phyloP scores from a whole-genome alignment of 1,284 basidiomycete genomes.

The Ustilago nuda region DNA sequence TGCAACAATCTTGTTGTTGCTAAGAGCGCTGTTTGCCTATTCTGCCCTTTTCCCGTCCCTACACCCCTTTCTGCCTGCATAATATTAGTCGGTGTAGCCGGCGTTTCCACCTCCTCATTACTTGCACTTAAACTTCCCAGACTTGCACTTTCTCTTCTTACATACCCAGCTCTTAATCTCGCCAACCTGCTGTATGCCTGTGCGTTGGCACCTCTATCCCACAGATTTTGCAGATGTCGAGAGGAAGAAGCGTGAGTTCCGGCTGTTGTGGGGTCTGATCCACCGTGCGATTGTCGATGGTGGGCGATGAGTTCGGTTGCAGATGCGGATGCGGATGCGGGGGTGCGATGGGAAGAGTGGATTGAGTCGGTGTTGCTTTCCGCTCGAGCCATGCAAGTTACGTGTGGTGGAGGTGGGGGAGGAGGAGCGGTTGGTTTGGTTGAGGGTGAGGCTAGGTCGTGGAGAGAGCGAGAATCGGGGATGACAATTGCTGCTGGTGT shows the following conservation, averaged over 20 bases:
- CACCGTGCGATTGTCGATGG: constrained; percentile 49
- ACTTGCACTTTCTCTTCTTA: constrained; percentile 7
- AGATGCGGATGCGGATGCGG: background rate
- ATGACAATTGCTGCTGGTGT: constrained; percentile 20
- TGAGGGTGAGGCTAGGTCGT: constrained; percentile 11
- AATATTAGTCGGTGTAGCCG: constrained; percentile 2
- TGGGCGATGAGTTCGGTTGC: constrained; percentile 30
- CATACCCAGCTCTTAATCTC: constrained; percentile 30
- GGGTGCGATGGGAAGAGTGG: background rate
- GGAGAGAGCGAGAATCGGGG: constrained; percentile 23
- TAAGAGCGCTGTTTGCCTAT: background rate
- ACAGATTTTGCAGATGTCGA: constrained; percentile 27
- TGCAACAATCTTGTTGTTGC: background rate
- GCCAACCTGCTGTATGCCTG: constrained; percentile 30
- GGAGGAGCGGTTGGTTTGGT: background rate
- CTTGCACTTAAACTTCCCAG: background rate
- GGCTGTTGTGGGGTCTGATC: constrained; percentile 48
- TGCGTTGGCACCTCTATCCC: constrained; percentile 32
- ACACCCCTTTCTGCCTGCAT: too few relatives aligned
- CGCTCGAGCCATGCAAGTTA: constrained; percentile 20
- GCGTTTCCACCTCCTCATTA: background rate
- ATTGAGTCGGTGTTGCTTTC: constrained; percentile 15
- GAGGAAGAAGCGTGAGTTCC: constrained; percentile 16
- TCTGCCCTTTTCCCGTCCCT: background rate
- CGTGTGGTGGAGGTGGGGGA: background rate